A percentile compares a stretch with the other conserved stretches of the same genome.
Evolutionary conservation across 495 filamentous ascomycete genomes (phyloP).

Genomic region (Trichoderma reesei): DNA sequence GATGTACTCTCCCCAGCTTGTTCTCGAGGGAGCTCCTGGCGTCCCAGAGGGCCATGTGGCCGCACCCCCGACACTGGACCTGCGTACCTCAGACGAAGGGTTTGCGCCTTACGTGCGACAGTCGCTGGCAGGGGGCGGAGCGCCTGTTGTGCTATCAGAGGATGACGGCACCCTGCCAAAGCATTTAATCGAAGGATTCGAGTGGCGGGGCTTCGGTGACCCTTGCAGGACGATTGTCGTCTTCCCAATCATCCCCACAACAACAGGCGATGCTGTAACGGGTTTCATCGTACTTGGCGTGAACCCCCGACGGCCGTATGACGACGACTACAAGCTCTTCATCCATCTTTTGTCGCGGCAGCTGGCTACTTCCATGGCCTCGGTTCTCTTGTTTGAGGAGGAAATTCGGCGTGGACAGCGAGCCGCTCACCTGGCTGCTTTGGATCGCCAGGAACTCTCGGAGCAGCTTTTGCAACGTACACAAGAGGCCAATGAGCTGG

Average conservation of each 20-base stretch:
- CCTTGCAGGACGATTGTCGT: slow-evolving; percentile 54
- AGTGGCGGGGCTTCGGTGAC: slow-evolving; percentile 56
- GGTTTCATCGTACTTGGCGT: slow-evolving; percentile 62
- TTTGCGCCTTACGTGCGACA: slow-evolving; percentile 58
- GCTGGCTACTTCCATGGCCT: slow-evolving; percentile 59
- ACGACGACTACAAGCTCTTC: slow-evolving; percentile 61
- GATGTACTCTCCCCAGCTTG: slow-evolving; percentile 41
- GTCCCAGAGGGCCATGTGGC: slow-evolving; percentile 49
- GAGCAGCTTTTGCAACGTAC: slow-evolving; percentile 56
- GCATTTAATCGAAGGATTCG: slow-evolving; percentile 48
- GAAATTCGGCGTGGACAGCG: slow-evolving; percentile 58
- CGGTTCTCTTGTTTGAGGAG: slow-evolving; percentile 63
- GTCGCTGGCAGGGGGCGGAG: slow-evolving; percentile 47
- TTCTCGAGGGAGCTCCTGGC: slow-evolving; percentile 53
- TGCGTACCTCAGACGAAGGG: slow-evolving; percentile 50
- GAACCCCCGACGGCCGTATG: slow-evolving; percentile 59
- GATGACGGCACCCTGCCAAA: slow-evolving; percentile 48
- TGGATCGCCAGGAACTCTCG: slow-evolving; percentile 56
- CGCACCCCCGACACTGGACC: slow-evolving; percentile 44
- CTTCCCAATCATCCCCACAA: slow-evolving; percentile 62
- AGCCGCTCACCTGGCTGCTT: slow-evolving; percentile 54
- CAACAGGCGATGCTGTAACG: slow-evolving; percentile 47
- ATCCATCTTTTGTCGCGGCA: slow-evolving; percentile 60
- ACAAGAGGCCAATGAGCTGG: slow-evolving; percentile 57
- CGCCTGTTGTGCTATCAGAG: slow-evolving; percentile 47